phyloP scores from a whole-genome alignment of 352 stramenopile species.

The Globisporangium cylindrosporum region DNA sequence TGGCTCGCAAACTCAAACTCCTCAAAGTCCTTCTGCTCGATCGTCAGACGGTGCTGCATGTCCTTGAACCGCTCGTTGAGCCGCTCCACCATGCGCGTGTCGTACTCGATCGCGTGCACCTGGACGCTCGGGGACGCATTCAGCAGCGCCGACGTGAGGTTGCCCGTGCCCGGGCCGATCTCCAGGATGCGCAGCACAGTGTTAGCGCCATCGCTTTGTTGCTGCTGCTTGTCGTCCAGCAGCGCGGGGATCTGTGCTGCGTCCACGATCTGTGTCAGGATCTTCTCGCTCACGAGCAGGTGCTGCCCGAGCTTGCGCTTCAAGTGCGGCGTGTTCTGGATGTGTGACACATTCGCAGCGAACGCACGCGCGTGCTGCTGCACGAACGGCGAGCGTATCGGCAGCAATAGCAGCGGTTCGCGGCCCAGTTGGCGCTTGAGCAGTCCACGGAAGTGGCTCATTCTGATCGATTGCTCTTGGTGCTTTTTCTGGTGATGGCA shows the following conservation, averaged over 20 bases:
- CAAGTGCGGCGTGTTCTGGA: slow-evolving; percentile 61
- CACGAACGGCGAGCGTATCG: background rate
- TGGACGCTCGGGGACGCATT: slow-evolving; percentile 37
- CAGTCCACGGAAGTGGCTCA: slow-evolving; percentile 4
- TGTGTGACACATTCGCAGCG: slow-evolving; percentile 33
- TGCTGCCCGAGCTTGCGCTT: slow-evolving; percentile 86
- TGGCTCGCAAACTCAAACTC: slow-evolving; percentile 36
- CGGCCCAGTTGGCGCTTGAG: background rate
- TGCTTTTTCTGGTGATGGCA: background rate
- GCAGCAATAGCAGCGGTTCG: background rate
- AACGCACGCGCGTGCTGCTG: background rate
- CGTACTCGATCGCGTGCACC: slow-evolving; percentile 74
- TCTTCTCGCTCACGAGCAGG: slow-evolving; percentile 60
- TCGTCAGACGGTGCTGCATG: slow-evolving; percentile 24
- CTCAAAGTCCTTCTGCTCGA: slow-evolving; percentile 46
- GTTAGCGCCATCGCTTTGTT: background rate
- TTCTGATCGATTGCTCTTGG: background rate
- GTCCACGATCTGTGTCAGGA: slow-evolving; percentile 65
- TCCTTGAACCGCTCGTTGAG: slow-evolving; percentile 56
- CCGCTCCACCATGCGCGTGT: slow-evolving; percentile 70
- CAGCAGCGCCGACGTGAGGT: slow-evolving; percentile 81
- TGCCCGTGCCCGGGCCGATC: slow-evolving; percentile 82
- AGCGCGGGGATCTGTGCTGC: slow-evolving; percentile 45
- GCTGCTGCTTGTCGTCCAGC: slow-evolving; percentile 20
- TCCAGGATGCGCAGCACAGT: slow-evolving; percentile 61